A percentile compares a stretch with the other conserved stretches of the same genome.
Evolutionary conservation across 768 basidiomycete genomes (phyloP).

Genomic region (Russula compacta): DNA sequence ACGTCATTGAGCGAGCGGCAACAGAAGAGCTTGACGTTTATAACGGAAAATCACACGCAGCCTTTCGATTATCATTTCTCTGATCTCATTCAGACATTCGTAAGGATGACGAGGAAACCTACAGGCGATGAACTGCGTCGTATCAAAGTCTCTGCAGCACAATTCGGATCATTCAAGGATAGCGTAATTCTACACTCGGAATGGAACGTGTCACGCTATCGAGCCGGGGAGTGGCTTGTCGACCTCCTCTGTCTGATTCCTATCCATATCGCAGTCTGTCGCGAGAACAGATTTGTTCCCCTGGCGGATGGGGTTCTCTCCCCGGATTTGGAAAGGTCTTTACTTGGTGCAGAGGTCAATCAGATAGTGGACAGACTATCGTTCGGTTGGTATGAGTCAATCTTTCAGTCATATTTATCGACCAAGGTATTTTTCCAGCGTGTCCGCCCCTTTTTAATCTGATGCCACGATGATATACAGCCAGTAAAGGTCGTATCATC

Average conservation of each 20-base stretch:
- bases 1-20: slow-evolving; percentile 22
- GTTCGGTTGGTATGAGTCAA: slow-evolving; percentile 57
- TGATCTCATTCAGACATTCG: slow-evolving; percentile 38
- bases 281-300: slow-evolving; percentile 53
- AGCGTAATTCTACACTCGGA: slow-evolving; percentile 1
- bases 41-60: slow-evolving; percentile 32
- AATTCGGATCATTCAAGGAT: slow-evolving; percentile 25
- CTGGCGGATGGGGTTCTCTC: slow-evolving; percentile 50
- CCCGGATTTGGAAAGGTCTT: slow-evolving; percentile 37
- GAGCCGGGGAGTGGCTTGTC: slow-evolving; percentile 53
- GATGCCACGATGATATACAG: slow-evolving; percentile 23
- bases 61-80: slow-evolving; percentile 37
- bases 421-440: slow-evolving; percentile 33
- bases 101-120: slow-evolving; percentile 43
- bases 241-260: slow-evolving; percentile 57
- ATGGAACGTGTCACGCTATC: slow-evolving; percentile 31
- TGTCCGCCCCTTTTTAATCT: not conserved
- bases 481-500: slow-evolving; percentile 59
- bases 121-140: slow-evolving; percentile 35
- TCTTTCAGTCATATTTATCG: slow-evolving; percentile 56
- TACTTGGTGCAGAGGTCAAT: slow-evolving; percentile 51
- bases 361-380: slow-evolving; percentile 46
- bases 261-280: slow-evolving; percentile 52
- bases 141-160: slow-evolving; percentile 29
- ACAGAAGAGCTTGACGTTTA: slow-evolving; percentile 34